These are phyloP conservation scores for Erysimum cheiri DNA, from an alignment of 441 rosid genomes.

Conservation along the genomic window DNA sequence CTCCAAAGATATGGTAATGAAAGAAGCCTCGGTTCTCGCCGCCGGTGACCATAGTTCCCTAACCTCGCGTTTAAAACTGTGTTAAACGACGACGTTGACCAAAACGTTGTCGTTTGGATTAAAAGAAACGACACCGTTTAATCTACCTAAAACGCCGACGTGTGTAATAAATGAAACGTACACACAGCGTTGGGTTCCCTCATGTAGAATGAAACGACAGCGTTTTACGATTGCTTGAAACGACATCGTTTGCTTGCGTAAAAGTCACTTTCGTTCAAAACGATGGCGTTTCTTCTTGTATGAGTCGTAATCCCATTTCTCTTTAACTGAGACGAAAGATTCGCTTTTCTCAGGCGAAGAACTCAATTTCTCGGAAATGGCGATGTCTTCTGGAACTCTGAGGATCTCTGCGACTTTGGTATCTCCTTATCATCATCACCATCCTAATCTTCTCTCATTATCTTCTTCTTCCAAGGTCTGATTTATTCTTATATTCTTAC, in stretches of 20 bases:
- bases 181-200: no score
- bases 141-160: no score
- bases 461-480: constrained; percentile 53
- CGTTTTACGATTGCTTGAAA: background rate
- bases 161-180: no score
- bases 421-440: constrained; percentile 55
- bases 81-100: no score
- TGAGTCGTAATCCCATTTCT: constrained; percentile 17
- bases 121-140: no score
- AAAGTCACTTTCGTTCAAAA: background rate
- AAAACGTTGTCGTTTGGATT: no score
- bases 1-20: constrained; percentile 1
- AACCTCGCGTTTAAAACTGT: background rate
- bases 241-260: background rate
- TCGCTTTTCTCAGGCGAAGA: constrained; percentile 37
- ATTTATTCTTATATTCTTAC: background rate
- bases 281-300: constrained; percentile 16
- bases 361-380: constrained; percentile 53
- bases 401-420: constrained; percentile 72
- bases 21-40: constrained; percentile 21
- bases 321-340: constrained; percentile 27
- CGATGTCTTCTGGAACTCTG: constrained; percentile 73
- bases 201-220: background rate
- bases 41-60: constrained; percentile 20
- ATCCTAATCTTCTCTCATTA: constrained; percentile 51